These are phyloP conservation scores for Alternaria triticina DNA, from an alignment of 2,329 filamentous ascomycete species.

Conservation along the genomic window DNA sequence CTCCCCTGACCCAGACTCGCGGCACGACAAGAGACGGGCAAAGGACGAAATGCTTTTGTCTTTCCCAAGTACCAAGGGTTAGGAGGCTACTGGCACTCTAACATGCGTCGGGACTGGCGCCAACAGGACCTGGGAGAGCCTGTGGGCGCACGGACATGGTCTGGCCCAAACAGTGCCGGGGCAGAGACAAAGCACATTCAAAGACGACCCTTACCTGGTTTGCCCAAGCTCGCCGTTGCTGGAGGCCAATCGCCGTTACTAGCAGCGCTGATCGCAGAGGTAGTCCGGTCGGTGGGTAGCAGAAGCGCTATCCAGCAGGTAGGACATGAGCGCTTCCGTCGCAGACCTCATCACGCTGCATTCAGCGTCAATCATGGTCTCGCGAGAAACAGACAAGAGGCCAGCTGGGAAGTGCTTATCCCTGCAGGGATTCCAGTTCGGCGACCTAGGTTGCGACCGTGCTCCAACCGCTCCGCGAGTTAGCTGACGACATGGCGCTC, in stretches of 20 bases:
- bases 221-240: conserved; percentile 30
- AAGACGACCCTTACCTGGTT: conserved; percentile 26
- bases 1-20: conserved; percentile 42
- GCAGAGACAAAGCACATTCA: conserved; percentile 41
- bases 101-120: conserved; percentile 45
- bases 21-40: conserved; percentile 40
- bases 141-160: conserved; percentile 40
- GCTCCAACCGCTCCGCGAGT: conserved; percentile 29
- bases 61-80: conserved; percentile 45
- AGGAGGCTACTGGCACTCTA: conserved; percentile 32
- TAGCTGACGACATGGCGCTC: conserved; percentile 38
- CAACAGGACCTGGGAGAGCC: conserved; percentile 33
- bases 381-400: conserved; percentile 10
- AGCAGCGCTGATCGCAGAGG: conserved; percentile 22
- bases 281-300: conserved; percentile 10
- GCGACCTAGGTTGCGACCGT: conserved; percentile 39
- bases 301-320: conserved; percentile 15
- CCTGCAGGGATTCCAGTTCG: conserved; percentile 32
- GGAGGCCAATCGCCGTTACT: conserved; percentile 25
- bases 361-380: conserved; percentile 20
- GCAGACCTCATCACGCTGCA: conserved; percentile 22
- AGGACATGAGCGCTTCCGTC: conserved; percentile 17
- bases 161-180: conserved; percentile 39
- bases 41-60: conserved; percentile 31
- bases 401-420: conserved; percentile 22